Percentiles rank a stretch among this genome's conserved stretches.
These are phyloP conservation scores for Pyrenochaeta sp. DNA, from an alignment of 2,329 filamentous ascomycete species.

Conservation along the genomic window DNA sequence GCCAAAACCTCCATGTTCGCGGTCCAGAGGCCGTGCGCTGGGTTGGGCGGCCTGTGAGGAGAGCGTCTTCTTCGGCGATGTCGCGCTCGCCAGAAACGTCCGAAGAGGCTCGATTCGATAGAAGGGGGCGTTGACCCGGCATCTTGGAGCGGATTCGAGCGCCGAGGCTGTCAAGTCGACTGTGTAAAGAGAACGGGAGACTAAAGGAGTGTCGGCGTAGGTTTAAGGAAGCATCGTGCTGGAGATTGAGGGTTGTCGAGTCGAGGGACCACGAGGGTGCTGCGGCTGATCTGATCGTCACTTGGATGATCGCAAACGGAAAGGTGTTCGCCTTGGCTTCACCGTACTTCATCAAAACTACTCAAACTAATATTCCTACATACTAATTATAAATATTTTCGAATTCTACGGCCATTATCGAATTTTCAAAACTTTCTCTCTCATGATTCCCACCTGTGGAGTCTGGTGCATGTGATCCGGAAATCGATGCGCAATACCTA, in stretches of 20 bases:
- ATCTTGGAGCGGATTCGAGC: constrained; percentile 32
- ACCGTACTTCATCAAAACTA: not conserved
- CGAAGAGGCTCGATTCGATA: constrained; percentile 64
- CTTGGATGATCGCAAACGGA: constrained; percentile 11
- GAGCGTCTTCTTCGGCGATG: constrained; percentile 68
- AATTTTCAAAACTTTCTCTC: too few relatives aligned
- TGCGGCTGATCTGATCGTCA: constrained; percentile 30
- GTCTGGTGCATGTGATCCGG: too few relatives aligned
- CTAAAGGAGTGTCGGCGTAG: constrained; percentile 21
- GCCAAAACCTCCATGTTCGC: constrained; percentile 66
- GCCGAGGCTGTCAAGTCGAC: not conserved
- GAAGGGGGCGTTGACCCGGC: constrained; percentile 60
- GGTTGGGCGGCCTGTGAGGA: constrained; percentile 64
- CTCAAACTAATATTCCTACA: too few relatives aligned
- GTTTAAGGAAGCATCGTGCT: constrained; percentile 13
- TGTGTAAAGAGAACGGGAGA: not conserved
- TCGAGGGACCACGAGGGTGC: constrained; percentile 10
- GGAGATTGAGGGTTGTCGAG: constrained; percentile 12
- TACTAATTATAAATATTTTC: too few relatives aligned
- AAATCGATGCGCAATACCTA: too few relatives aligned
- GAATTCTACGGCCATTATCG: too few relatives aligned
- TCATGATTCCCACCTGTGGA: too few relatives aligned
- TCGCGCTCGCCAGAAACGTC: constrained; percentile 64
- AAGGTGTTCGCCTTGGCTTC: constrained; percentile 15
- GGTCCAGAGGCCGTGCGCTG: constrained; percentile 33